Conservation (phyloP, 352 stramenopile species). For the Globisporangium acanthophoron region DNA sequence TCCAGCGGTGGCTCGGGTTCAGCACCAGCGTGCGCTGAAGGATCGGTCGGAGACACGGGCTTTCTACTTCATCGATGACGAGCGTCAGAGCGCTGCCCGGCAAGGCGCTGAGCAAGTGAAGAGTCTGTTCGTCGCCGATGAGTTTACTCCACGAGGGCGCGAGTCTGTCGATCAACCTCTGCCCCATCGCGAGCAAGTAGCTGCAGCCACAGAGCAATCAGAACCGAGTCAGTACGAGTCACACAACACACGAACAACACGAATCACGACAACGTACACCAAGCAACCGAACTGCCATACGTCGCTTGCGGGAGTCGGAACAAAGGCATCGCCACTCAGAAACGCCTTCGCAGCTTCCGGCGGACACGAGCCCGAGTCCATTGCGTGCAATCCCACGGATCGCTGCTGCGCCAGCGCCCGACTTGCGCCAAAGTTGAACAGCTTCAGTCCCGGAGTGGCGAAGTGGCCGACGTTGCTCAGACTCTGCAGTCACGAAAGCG, state of each 20-base stretch:
- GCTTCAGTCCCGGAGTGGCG: conserved; percentile 25
- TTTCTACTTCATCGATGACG: conserved; percentile 25
- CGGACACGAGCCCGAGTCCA: conserved; percentile 27
- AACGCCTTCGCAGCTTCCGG: conserved; percentile 52
- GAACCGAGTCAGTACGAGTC: not conserved
- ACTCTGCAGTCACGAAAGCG: conserved; percentile 12
- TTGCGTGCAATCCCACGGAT: conserved; percentile 18
- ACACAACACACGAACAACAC: not conserved
- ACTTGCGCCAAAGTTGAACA: conserved; percentile 41
- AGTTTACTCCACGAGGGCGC: conserved; percentile 32
- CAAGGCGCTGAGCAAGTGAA: conserved; percentile 54
- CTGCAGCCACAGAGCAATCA: conserved; percentile 16
- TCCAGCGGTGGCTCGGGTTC: conserved; percentile 44
- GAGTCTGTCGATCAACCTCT: conserved; percentile 32
- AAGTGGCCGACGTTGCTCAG: conserved; percentile 46
- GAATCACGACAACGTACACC: conserved; percentile 30
- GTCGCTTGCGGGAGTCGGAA: conserved; percentile 42
- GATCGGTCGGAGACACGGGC: conserved; percentile 26
- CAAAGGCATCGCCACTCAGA: conserved; percentile 31
- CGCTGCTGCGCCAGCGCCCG: conserved; percentile 28
- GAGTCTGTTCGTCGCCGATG: conserved; percentile 26
- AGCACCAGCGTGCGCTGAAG: conserved; percentile 40
- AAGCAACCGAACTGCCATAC: conserved; percentile 76
- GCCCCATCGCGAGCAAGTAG: conserved; percentile 44
- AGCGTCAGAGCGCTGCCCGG: conserved; percentile 39